phyloP scores from a whole-genome alignment of 2,329 filamentous ascomycete genomes.

The Emmonsiellopsis sp. region DNA sequence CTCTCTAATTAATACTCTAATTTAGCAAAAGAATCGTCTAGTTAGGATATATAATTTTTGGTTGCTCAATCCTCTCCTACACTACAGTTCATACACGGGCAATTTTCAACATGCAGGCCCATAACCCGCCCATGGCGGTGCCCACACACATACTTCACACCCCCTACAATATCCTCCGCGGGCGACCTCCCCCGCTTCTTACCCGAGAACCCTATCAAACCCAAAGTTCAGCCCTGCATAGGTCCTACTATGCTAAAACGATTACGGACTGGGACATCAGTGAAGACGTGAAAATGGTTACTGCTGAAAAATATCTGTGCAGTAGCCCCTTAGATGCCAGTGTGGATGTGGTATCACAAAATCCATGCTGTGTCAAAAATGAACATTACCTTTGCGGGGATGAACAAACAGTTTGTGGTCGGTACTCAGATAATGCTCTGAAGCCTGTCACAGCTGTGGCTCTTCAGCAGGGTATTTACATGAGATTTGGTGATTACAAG shows the following conservation, averaged over 20 bases:
- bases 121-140: not conserved
- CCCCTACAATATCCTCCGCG: not conserved
- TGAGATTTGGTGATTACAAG: not conserved
- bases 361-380: not conserved
- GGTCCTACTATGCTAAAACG: not conserved
- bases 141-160: not conserved
- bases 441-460: not conserved
- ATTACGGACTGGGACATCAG: not conserved
- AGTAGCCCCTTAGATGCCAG: not conserved
- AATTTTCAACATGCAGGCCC: not conserved
- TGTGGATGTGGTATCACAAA: not conserved
- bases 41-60: not conserved
- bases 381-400: not conserved
- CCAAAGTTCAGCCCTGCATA: not conserved
- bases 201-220: not conserved
- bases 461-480: not conserved
- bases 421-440: not conserved
- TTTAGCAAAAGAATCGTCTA: not conserved
- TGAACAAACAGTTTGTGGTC: not conserved
- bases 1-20: not conserved
- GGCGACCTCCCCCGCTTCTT: not conserved
- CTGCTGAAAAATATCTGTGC: not conserved
- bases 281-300: not conserved
- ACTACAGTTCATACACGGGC: not conserved
- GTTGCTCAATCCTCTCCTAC: not conserved